Evolutionary conservation across 768 basidiomycete species (phyloP), one percentile per base, ranked within the genome.

Genomic region (Tulasnella sp.): DNA sequence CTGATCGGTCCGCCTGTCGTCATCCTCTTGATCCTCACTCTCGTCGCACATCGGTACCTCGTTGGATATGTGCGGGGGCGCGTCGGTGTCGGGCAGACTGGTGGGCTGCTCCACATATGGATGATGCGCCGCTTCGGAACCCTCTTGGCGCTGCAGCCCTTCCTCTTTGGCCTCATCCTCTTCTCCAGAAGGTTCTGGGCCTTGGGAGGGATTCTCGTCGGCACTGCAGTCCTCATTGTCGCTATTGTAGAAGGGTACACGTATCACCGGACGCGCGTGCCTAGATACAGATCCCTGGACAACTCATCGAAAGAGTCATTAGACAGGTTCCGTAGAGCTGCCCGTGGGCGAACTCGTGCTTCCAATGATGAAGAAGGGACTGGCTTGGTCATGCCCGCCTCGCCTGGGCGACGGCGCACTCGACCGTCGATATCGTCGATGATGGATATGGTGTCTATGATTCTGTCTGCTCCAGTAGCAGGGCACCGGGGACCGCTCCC

Each of bases 371-470:
- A 80, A 57, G 78, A 79, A 62, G 77, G 73, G 60, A 74, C 73
- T 11, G 78, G 78, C 62, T 71, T 77, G 53, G 76, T 76, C n/a
- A 72, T 68, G 51, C 43, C 60, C 41, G 70, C 71, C 21, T 66
- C 68, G 52, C 25, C 64, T 17, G n/a, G 66, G n/a, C 53, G 55
- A 29, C 67, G 70, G 45, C 73, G 78, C 24, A 68, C 75, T 43
- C 78, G 86, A 59, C 82, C 84, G 4, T 88, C 86, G 2, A 84
- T 87, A 74, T 85, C 86, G 4, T 84, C 83, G 41, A 84, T 90
- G 50, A 73, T 90, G 60, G 86, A 89, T 67, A 86, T 90, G 84
- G 87, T 90, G 83, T 82, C 83, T 61, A 64, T 80, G 58, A 87
- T 85, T 17, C 73, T 88, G 43, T 85, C 86, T 4, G 84, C 87